Base-by-base conservation (phyloP, 805 yeast genomes). In the Kodamaea kakaduensis region DNA sequence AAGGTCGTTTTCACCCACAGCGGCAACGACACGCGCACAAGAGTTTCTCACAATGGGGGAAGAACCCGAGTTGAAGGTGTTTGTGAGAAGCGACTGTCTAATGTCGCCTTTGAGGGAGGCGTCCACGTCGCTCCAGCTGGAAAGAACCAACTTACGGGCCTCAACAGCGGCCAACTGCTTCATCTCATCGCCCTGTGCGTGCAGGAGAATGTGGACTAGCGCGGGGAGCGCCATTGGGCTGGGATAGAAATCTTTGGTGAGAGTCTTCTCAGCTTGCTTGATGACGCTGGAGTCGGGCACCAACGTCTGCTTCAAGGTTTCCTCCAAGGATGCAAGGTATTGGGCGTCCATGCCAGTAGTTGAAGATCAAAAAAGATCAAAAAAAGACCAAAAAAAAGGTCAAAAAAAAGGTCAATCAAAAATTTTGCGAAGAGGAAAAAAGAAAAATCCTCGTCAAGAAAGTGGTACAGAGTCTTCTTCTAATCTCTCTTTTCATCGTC, bases 81-180 rank as follows among this genome's bases (percentile, higher is more conserved):
- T 71, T 48, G 75, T 70, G 48, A 90, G 71, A 49, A 90, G 61
- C 18, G 90, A 71, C 22, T 69, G 68, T 56, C 85, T 79, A 56
- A 93, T 79, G 38, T 72, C 71, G 26, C 69, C 66, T 61, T 80
- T 78, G 36, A 74, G 54, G 6, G 67, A 43, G 15, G 58, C 76
- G 46, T 71, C 74, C 26, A 73, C 61, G 5, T 50, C 45, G 25
- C 61, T 69, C 97, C 97, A 93, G 53, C 78, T 79, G 45, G 72
- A 68, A 35, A 71, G 54, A 25, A 89, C 77, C 54, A 84, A 75
- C 61, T 93, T 93, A 64, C 96, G 79, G 25, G 89, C 87, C 67
- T 93, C 98, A 44, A 93, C 96, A 43, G 96, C 94, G n/a, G 97
- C 94, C 43, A 93, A 71, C 61, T 88, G 95, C 52, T 85, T 83